Conservation (phyloP, 768 basidiomycete species). For the Clathrus columnatus region DNA sequence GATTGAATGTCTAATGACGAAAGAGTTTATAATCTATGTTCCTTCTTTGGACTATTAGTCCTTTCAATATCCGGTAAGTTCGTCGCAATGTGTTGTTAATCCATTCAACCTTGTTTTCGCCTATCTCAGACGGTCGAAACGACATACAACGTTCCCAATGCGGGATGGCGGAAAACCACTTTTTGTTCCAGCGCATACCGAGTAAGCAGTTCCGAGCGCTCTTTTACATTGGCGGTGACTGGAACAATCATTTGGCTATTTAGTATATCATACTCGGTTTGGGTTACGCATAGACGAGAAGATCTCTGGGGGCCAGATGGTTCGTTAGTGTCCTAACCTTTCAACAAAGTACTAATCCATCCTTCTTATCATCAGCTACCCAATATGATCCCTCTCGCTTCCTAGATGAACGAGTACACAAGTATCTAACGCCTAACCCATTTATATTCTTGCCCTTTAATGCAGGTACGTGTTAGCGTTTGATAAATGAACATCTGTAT, state of each 20-base stretch:
- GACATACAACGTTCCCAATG: constrained; percentile 40
- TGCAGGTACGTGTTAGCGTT: constrained; percentile 20
- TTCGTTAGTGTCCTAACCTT: constrained; percentile 15
- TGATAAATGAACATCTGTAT: constrained; percentile 11
- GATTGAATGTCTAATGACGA: not conserved
- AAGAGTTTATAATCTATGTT: not conserved
- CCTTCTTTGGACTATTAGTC: constrained; percentile 18
- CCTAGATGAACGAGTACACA: constrained; percentile 53
- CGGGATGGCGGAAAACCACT: constrained; percentile 20
- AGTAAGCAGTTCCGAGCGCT: constrained; percentile 1
- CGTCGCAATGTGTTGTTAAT: not conserved
- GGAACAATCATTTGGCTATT: not conserved
- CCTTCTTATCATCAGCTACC: constrained; percentile 32
- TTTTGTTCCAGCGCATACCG: constrained; percentile 22
- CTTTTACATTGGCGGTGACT: not conserved
- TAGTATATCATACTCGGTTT: constrained; percentile 45
- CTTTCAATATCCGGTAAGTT: constrained; percentile 36
- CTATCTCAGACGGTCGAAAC: constrained; percentile 33
- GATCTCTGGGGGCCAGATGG: constrained; percentile 70
- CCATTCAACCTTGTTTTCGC: not conserved
- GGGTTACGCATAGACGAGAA: constrained; percentile 55
- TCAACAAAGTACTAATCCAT: not conserved
- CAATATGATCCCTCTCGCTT: constrained; percentile 68
- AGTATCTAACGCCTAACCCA: constrained; percentile 51
- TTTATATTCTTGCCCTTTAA: constrained; percentile 68